phyloP scores from a whole-genome alignment of 2,329 filamentous ascomycete genomes.

The Zymoseptoria tritici region DNA sequence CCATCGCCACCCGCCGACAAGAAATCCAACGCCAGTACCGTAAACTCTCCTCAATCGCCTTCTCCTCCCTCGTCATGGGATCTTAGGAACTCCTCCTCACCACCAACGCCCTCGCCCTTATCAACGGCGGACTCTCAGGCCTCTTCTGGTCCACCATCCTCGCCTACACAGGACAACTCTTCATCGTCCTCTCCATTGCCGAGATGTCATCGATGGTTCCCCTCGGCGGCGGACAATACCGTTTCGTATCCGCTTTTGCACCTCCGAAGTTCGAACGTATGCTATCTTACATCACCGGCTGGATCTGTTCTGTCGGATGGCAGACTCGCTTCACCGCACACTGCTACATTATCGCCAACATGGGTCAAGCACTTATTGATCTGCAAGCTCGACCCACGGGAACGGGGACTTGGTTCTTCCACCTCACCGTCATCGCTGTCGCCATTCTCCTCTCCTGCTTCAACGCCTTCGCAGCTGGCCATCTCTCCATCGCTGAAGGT shows the following conservation, averaged over 20 bases:
- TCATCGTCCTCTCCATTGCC: constrained; percentile 29
- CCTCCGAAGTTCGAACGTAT: constrained; percentile 35
- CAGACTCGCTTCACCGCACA: constrained; percentile 39
- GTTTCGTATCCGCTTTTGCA: constrained; percentile 38
- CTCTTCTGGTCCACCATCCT: constrained; percentile 27
- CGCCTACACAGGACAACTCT: constrained; percentile 23
- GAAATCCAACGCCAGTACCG: constrained; percentile 21
- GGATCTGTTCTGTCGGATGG: constrained; percentile 32
- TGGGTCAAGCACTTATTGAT: constrained; percentile 40
- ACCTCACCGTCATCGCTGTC: constrained; percentile 19
- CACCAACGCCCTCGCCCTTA: constrained; percentile 18
- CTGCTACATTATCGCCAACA: constrained; percentile 38
- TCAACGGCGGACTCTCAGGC: constrained; percentile 23
- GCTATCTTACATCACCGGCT: constrained; percentile 39
- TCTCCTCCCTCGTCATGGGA: constrained; percentile 44
- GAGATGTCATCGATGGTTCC: constrained; percentile 31
- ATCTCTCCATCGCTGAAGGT: constrained; percentile 26
- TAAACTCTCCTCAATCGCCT: constrained; percentile 29
- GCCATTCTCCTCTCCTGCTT: constrained; percentile 18
- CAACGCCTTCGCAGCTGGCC: constrained; percentile 24
- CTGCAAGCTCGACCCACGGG: constrained; percentile 31
- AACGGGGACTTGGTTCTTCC: constrained; percentile 19
- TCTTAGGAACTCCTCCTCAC: constrained; percentile 43
- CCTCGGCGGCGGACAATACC: constrained; percentile 23
- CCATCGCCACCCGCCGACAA: not conserved